Percentiles rank a stretch among this genome's conserved stretches.
Conservation (phyloP, 2,329 filamentous ascomycete species). For the Exophiala spinifera region DNA sequence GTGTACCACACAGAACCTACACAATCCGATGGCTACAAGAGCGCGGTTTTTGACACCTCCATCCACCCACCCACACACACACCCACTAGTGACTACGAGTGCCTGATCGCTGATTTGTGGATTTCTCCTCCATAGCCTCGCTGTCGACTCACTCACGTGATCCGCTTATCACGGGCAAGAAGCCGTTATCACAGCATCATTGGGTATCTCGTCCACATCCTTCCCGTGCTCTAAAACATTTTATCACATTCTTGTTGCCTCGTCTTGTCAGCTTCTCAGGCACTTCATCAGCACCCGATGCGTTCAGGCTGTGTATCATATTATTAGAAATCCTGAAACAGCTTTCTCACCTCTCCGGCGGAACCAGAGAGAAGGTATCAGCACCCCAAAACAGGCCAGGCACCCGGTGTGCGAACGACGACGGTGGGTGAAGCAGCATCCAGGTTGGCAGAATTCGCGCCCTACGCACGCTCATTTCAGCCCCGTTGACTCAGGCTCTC, state of each 20-base stretch:
- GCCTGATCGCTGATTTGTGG: no score
- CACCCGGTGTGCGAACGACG: no score
- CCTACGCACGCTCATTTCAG: no score
- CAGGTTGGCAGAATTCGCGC: no score
- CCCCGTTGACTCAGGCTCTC: no score
- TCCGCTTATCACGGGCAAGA: not conserved
- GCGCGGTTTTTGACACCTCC: no score
- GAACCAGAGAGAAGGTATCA: no score
- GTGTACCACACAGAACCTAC: not conserved
- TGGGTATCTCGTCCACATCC: not conserved
- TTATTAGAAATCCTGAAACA: constrained; percentile 2
- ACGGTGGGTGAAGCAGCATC: no score
- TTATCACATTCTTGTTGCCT: not conserved
- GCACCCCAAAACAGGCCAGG: no score
- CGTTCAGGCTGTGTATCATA: not conserved
- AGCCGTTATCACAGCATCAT: not conserved
- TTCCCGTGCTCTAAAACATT: not conserved
- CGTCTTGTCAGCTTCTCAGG: not conserved
- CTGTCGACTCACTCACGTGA: not conserved
- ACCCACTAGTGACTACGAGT: no score
- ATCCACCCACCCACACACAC: no score
- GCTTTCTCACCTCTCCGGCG: not conserved
- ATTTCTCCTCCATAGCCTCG: not conserved
- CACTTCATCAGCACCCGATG: not conserved
- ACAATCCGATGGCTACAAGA: no score